Percentiles rank a stretch among this genome's conserved stretches.
Evolutionary conservation across 768 basidiomycete genomes (phyloP).

Genomic region (Leccinellum rugosiceps): DNA sequence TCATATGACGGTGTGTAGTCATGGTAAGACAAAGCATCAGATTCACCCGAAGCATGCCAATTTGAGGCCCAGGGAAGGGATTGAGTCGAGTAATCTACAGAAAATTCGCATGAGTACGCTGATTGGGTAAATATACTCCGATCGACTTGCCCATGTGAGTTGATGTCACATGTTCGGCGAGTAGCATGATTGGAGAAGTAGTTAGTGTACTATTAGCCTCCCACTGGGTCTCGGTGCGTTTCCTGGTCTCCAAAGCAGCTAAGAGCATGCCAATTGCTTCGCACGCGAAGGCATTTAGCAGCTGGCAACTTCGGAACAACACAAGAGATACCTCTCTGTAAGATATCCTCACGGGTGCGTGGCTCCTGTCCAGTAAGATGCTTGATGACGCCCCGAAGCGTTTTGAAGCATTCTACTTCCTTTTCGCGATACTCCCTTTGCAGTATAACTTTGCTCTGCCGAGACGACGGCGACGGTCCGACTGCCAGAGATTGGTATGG

Average conservation of each 20-base stretch:
- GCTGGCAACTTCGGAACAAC: not conserved
- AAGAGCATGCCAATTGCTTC: constrained; percentile 12
- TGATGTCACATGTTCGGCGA: not conserved
- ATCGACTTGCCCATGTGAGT: constrained; percentile 1
- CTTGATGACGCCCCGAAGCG: constrained; percentile 16
- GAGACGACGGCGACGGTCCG: not conserved
- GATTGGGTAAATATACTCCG: not conserved
- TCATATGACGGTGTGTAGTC: not conserved
- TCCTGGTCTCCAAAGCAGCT: not conserved
- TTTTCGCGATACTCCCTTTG: constrained; percentile 25
- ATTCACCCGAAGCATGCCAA: not conserved
- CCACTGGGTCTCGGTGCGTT: not conserved
- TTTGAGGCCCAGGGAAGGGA: not conserved
- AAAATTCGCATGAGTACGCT: not conserved
- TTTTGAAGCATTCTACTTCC: constrained; percentile 16
- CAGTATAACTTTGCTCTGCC: constrained; percentile 9
- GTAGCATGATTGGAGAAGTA: not conserved
- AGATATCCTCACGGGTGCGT: constrained; percentile 17
- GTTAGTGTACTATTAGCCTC: not conserved
- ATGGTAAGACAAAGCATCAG: not conserved
- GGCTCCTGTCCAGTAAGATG: constrained; percentile 9
- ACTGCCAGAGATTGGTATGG: not conserved
- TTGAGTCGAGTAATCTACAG: constrained; percentile 2
- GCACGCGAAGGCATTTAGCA: constrained; percentile 1
- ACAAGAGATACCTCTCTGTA: constrained; percentile 14